Conservation (phyloP, 1,284 basidiomycete species). For the Mycena sp. region DNA sequence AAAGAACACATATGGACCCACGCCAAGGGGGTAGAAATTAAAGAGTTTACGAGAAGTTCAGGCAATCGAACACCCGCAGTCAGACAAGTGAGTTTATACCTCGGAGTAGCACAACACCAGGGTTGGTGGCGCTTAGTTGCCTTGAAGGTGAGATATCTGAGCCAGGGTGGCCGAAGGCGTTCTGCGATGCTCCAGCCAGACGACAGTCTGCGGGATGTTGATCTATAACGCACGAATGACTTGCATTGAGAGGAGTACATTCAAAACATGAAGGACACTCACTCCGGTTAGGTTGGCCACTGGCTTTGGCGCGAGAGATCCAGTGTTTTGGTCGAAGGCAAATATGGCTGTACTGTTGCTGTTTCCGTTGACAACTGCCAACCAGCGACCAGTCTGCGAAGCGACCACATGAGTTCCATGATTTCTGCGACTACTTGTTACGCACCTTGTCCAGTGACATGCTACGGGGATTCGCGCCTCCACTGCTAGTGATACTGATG, state of each 20-base stretch:
- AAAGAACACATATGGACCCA: no score
- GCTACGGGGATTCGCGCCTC: slow-evolving; percentile 20
- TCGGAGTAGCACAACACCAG: no score
- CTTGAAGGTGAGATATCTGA: slow-evolving; percentile 12
- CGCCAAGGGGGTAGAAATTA: no score
- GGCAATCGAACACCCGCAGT: no score
- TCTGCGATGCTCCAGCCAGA: slow-evolving; percentile 19
- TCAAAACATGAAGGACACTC: no score
- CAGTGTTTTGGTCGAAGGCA: slow-evolving; percentile 14
- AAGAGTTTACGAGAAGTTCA: no score
- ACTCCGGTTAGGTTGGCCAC: slow-evolving; percentile 21
- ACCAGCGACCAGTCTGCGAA: slow-evolving; percentile 17
- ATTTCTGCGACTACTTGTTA: background rate
- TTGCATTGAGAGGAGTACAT: no score
- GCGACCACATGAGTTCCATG: background rate
- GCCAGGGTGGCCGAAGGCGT: slow-evolving; percentile 12
- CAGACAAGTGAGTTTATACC: no score
- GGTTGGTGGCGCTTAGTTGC: background rate
- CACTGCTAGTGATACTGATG: slow-evolving; percentile 22
- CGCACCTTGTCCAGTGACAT: slow-evolving; percentile 20
- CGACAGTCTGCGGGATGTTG: slow-evolving; percentile 13
- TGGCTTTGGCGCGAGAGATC: slow-evolving; percentile 13
- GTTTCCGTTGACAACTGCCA: slow-evolving; percentile 20
- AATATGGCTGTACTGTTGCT: slow-evolving; percentile 24
- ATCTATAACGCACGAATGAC: no score